Evolutionary conservation across 495 filamentous ascomycete genomes (phyloP), one percentile per base, ranked within the genome.

Genomic region (Ramalina intermedia): DNA sequence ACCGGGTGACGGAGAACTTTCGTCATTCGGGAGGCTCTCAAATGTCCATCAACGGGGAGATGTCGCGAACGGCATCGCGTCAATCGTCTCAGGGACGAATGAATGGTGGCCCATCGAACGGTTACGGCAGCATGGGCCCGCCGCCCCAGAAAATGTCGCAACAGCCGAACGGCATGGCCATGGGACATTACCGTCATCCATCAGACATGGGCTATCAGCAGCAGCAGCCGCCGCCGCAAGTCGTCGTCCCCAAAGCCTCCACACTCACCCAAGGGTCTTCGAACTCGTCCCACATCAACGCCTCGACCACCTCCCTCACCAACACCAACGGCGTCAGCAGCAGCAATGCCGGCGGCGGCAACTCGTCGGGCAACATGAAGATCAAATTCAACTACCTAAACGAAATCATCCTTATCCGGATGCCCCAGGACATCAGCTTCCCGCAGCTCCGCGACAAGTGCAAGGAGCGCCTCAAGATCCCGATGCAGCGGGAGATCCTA

Each of bases 321-420:
- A 47, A 47, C 44, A 24, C 41, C n/a, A 47, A 47, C 27, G n/a
- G n/a, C 21, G 18, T 17, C 11, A 27, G 14, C 44, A 47, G 21
- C 29, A 47, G 20, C 44, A 43, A 2, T 2, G 2, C 1, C 3
- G 41, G 41, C n/a, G 41, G 41, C 13, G 17, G 17, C 13, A 23
- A 14, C 20, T 13, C 26, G 2, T 51, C 52, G 41, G 60, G 68
- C 50, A 69, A 70, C 1, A 78, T 94, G 66, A 96, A 95, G 64
- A 84, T 98, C 61, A 98, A 98, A 67, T 81, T 96, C 36, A 89
- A 83, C 65, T 93, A 86, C 68, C 77, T 84, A 54, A 84, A 91
- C 56, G 89, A 96, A 54, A 73, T 88, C 50, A 88, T 95, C 55
- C 82, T 89, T 38, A 88, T 98, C 57, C 81, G 88, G 39, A 82